These are phyloP conservation scores for Setomelanomma holmii DNA, from an alignment of 2,329 filamentous ascomycete genomes.

Conservation along the genomic window DNA sequence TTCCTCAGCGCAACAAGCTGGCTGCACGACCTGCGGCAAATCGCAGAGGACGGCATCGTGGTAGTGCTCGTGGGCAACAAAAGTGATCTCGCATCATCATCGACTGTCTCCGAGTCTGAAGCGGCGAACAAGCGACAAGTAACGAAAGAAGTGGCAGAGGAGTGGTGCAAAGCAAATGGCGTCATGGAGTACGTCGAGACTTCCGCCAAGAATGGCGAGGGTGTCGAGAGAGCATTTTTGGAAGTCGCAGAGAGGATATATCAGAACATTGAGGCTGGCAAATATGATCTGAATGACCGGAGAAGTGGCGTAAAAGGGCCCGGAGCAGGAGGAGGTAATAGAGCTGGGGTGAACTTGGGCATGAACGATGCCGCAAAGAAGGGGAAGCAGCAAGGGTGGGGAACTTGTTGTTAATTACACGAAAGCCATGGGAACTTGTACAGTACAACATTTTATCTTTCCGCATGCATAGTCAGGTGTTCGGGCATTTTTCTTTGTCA, in stretches of 20 bases:
- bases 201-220: constrained; percentile 91
- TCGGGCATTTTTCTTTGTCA: neutral
- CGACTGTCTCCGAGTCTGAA: constrained; percentile 43
- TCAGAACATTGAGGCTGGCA: constrained; percentile 93
- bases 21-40: constrained; percentile 91
- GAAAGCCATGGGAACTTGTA: neutral
- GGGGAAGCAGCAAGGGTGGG: constrained; percentile 43
- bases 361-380: constrained; percentile 50
- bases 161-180: constrained; percentile 85
- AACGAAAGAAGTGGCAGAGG: constrained; percentile 80
- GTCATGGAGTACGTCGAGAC: constrained; percentile 96
- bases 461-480: neutral
- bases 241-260: constrained; percentile 95
- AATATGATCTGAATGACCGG: constrained; percentile 92
- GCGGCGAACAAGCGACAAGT: constrained; percentile 77
- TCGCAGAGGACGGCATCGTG: constrained; percentile 94
- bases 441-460: neutral
- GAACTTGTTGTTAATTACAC: constrained; percentile 39
- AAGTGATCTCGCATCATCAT: constrained; percentile 72
- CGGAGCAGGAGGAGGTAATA: constrained; percentile 55
- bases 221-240: constrained; percentile 91
- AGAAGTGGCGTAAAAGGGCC: constrained; percentile 85
- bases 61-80: constrained; percentile 97
- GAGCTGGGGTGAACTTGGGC: constrained; percentile 53
- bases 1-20: constrained; percentile 90